Evolutionary conservation across 1,139 yeast genomes (phyloP).

Genomic region (Zhuliangozyma blackwelliae): DNA sequence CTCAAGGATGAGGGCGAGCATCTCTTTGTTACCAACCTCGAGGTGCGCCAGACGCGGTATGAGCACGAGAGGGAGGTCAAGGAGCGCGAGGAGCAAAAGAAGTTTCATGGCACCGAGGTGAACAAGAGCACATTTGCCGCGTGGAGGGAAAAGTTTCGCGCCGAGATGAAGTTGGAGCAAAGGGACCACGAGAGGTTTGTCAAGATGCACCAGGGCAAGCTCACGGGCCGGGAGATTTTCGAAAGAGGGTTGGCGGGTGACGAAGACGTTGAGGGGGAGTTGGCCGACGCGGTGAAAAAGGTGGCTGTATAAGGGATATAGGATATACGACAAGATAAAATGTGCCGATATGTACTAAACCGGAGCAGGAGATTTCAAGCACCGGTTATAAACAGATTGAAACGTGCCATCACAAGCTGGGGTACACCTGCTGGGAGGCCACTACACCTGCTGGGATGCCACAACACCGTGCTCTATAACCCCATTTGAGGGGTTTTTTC

Average conservation of each 20-base stretch:
- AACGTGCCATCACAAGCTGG: no score
- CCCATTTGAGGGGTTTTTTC: no score
- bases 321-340: no score
- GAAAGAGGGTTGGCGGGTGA: constrained; percentile 80
- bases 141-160: constrained; percentile 70
- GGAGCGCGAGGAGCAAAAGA: constrained; percentile 68
- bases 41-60: constrained; percentile 51
- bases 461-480: no score
- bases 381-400: no score
- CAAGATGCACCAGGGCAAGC: constrained; percentile 65
- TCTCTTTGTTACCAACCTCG: constrained; percentile 54
- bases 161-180: constrained; percentile 50
- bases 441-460: no score
- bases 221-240: constrained; percentile 85
- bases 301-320: constrained; percentile 13
- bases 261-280: constrained; percentile 34
- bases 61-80: constrained; percentile 55
- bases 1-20: constrained; percentile 79
- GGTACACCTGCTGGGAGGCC: no score
- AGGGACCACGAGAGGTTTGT: constrained; percentile 49
- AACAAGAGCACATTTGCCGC: constrained; percentile 63
- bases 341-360: no score
- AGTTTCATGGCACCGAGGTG: constrained; percentile 75
- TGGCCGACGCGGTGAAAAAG: constrained; percentile 19
- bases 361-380: no score